These are phyloP conservation scores for Panicum hallii DNA, from an alignment of 202 grass and related monocot species.

Conservation along the genomic window DNA sequence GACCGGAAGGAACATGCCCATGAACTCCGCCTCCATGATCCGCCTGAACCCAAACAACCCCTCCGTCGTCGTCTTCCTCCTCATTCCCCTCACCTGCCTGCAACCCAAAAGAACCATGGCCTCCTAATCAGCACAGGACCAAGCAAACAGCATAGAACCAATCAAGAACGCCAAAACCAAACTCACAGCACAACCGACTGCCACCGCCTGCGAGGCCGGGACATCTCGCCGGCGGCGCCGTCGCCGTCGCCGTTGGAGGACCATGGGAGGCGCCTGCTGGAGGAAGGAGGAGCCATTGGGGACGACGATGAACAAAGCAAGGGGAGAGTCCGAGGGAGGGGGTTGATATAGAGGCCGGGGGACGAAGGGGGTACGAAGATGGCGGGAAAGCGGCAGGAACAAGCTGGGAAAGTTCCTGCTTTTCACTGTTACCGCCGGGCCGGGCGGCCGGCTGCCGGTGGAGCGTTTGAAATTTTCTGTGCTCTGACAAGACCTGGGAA, in stretches of 20 bases:
- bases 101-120: neutral
- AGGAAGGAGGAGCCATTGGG: constrained; percentile 50
- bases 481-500: constrained; percentile 1
- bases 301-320: constrained; percentile 25
- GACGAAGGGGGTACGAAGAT: constrained; percentile 19
- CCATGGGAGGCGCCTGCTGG: constrained; percentile 33
- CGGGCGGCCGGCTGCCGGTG: constrained; percentile 1
- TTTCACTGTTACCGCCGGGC: neutral
- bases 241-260: neutral
- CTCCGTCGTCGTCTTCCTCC: constrained; percentile 31
- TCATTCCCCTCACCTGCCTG: constrained; percentile 39
- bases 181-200: constrained; percentile 55
- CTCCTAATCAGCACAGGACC: constrained; percentile 20
- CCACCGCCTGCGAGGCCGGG: constrained; percentile 52
- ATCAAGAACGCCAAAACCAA: neutral
- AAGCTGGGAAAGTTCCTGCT: constrained; percentile 36
- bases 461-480: constrained; percentile 3
- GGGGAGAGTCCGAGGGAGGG: neutral
- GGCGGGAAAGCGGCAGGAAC: constrained; percentile 51
- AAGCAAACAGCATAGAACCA: neutral
- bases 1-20: constrained; percentile 37
- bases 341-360: constrained; percentile 33
- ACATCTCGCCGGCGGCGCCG: constrained; percentile 8
- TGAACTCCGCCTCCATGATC: constrained; percentile 38
- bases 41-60: constrained; percentile 47